Evolutionary conservation across 768 basidiomycete species (phyloP).

Genomic region (Rubroboletus satanas): DNA sequence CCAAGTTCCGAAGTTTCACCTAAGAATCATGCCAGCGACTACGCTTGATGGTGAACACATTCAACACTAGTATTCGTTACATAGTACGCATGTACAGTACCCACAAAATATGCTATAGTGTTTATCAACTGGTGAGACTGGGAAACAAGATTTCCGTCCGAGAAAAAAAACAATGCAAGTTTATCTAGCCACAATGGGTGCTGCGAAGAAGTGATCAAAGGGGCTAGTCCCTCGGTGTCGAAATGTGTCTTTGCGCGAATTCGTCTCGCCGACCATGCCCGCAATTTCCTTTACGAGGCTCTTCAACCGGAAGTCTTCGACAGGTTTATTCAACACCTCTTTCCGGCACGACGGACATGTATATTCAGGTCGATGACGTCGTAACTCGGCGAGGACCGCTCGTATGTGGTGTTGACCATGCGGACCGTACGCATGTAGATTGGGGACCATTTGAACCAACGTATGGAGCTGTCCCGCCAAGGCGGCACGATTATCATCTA

Average conservation of each 20-base stretch:
- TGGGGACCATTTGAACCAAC: constrained; percentile 22
- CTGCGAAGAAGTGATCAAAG: constrained; percentile 48
- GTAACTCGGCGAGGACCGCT: constrained; percentile 19
- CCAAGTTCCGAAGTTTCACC: neutral
- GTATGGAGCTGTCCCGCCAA: constrained; percentile 15
- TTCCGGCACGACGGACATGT: constrained; percentile 68
- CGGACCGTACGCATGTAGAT: constrained; percentile 14
- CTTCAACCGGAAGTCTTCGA: constrained; percentile 62
- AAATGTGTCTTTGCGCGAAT: constrained; percentile 27
- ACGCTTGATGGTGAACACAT: neutral
- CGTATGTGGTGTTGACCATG: constrained; percentile 18
- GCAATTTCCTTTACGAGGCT: constrained; percentile 50
- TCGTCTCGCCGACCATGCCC: constrained; percentile 44
- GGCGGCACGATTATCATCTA: constrained; percentile 32
- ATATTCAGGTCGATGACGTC: constrained; percentile 45
- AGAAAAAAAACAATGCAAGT: neutral
- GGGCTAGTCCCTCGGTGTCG: constrained; percentile 19
- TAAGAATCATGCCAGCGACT: neutral
- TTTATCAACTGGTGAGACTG: neutral
- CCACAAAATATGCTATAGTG: neutral
- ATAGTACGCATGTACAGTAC: neutral
- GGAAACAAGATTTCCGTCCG: neutral
- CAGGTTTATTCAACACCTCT: constrained; percentile 45
- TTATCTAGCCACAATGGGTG: constrained; percentile 1
- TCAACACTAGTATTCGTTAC: neutral